Base-by-base conservation (phyloP, 192 early-diverging fungal species). In the Dispira simplex region DNA sequence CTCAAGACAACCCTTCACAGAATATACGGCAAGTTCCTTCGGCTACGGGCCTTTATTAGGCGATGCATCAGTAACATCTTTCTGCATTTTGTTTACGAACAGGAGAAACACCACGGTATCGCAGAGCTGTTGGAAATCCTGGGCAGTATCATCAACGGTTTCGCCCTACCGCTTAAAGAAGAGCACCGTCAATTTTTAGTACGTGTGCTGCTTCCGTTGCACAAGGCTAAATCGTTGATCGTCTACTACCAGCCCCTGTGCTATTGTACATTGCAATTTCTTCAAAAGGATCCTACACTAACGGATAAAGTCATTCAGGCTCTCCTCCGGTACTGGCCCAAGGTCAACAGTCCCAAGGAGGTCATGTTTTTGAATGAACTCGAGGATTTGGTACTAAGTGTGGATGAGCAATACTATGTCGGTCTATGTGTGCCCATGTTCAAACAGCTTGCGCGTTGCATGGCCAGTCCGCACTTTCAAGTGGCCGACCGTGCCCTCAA, bases 131-230 rank as follows among this genome's bases (percentile, higher is more conserved):
- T 99, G 20, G 97, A 99, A 73, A 99, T 99, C 67, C 78, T 99
- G 26, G 97, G 97, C 66, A 99, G 97, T 77, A 99, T 99, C 67
- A 99, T 99, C 77, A 99, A 99, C 72, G 97, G 97, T 20, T 99
- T 99, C 71, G 95, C 97, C 1, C 78, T 97, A 26, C 97, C 97
- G 47, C 79, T 99, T 46, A 99, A 99, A 72, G 92, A 98, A 62
- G 97, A 99, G 77, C 97, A 99, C 79, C 93, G 95, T 75, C 86
- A 85, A 27, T 99, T 99, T 74, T 70, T 99, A 57, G 86, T 85
- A 53, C 81, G 88, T 56, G 95, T 96, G 23, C 80, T 99, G 64
- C 75, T 99, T 63, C 97, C 97, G 11, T 74, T 99, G 57, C 97
- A 99, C 77, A 98, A 98, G 69, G 89, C 91, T 9, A 88, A 91